Conservation (phyloP, 1,284 basidiomycete genomes). For the Pseudozyma sp. region DNA sequence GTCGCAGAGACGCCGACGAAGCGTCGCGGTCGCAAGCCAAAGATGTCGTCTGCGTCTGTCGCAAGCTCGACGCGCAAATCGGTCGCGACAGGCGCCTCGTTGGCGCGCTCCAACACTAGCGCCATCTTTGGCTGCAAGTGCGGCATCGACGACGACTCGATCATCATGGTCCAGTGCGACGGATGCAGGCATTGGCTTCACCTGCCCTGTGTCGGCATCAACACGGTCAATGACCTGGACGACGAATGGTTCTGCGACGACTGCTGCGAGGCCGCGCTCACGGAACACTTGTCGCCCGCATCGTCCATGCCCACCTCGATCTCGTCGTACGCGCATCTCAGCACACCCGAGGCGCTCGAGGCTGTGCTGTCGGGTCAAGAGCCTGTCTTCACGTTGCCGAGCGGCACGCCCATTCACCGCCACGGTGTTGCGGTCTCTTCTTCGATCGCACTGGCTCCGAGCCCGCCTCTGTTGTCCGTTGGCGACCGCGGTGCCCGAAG, state of each 20-base stretch:
- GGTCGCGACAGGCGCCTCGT: slow-evolving; percentile 42
- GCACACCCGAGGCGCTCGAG: slow-evolving; percentile 47
- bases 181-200: slow-evolving; percentile 67
- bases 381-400: slow-evolving; percentile 46
- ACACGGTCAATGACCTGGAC: slow-evolving; percentile 59
- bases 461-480: slow-evolving; percentile 45
- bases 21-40: slow-evolving; percentile 42
- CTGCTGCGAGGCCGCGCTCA: slow-evolving; percentile 48
- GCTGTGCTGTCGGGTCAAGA: slow-evolving; percentile 40
- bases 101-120: slow-evolving; percentile 37
- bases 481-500: slow-evolving; percentile 39
- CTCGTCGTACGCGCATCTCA: slow-evolving; percentile 46
- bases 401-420: slow-evolving; percentile 48
- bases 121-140: slow-evolving; percentile 56
- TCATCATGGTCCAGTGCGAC: slow-evolving; percentile 68
- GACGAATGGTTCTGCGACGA: slow-evolving; percentile 67
- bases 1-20: slow-evolving; percentile 25
- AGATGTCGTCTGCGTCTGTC: slow-evolving; percentile 19
- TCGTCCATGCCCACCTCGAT: slow-evolving; percentile 43
- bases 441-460: slow-evolving; percentile 56
- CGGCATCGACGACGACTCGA: slow-evolving; percentile 49
- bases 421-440: slow-evolving; percentile 49
- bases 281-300: slow-evolving; percentile 44
- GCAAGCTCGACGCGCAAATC: slow-evolving; percentile 43
- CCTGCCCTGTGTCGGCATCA: slow-evolving; percentile 65